Evolutionary conservation across 208 protist genomes (phyloP).

Genomic region (Phytomonas francai): DNA sequence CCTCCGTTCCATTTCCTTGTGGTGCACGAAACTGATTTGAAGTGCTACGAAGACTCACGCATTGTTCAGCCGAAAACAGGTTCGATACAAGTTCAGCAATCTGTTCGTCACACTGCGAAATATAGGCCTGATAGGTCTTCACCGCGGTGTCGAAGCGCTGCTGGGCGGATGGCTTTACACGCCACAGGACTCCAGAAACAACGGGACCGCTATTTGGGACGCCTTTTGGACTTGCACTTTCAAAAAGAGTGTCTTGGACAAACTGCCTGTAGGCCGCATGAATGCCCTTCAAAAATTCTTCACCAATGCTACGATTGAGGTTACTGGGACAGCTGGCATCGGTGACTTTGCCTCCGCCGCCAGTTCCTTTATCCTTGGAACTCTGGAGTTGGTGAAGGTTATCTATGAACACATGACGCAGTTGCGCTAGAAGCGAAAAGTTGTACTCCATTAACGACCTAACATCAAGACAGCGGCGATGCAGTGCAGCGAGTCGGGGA

Average conservation of each 20-base stretch:
- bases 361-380: conserved; percentile 6
- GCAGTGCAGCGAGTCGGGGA: conserved; percentile 31
- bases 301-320: not conserved
- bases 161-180: conserved; percentile 20
- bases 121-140: conserved; percentile 29
- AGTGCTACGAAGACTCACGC: not conserved
- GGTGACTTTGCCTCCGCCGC: conserved; percentile 9
- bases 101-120: conserved; percentile 52
- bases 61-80: conserved; percentile 10
- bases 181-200: conserved; percentile 31
- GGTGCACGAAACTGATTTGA: not conserved
- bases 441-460: conserved; percentile 42
- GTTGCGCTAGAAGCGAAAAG: conserved; percentile 37
- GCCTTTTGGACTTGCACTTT: not conserved
- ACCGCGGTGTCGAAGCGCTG: conserved; percentile 34
- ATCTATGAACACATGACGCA: conserved; percentile 31
- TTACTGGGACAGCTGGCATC: conserved; percentile 12
- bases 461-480: conserved; percentile 28
- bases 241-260: not conserved
- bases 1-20: not conserved
- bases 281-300: not conserved
- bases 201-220: not conserved
- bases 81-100: conserved; percentile 55
- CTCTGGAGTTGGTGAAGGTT: conserved; percentile 5
- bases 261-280: not conserved